Conservation (phyloP, 2,329 filamentous ascomycete genomes). For the Phaeoacremonium minimum region DNA sequence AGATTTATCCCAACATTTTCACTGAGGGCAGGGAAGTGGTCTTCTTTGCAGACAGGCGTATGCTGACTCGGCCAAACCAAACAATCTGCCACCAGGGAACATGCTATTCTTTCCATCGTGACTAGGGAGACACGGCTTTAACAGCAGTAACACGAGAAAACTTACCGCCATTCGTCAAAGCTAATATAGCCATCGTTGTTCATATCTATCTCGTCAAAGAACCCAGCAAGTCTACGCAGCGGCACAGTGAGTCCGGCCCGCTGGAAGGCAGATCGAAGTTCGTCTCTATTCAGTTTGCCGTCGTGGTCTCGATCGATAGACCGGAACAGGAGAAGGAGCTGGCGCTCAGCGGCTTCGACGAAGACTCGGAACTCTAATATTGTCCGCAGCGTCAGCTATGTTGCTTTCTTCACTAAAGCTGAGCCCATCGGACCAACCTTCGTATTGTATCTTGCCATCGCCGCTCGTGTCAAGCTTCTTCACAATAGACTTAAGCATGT, state of each 20-base stretch:
- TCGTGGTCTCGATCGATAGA: slow-evolving; percentile 83
- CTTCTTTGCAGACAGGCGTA: no score
- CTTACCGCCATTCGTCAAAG: slow-evolving; percentile 96
- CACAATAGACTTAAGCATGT: slow-evolving; percentile 77
- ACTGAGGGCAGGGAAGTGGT: no score
- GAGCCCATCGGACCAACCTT: slow-evolving; percentile 56
- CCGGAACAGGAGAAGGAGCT: slow-evolving; percentile 77
- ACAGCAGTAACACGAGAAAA: no score
- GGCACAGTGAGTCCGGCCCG: slow-evolving; percentile 76
- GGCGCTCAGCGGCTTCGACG: slow-evolving; percentile 79
- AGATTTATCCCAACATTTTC: no score
- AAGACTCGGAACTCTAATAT: slow-evolving; percentile 79
- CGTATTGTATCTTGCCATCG: slow-evolving; percentile 86
- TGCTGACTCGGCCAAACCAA: no score
- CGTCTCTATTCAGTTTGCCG: slow-evolving; percentile 80
- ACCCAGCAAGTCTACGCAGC: slow-evolving; percentile 70
- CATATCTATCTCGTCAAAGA: slow-evolving; percentile 85
- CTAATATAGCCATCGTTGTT: slow-evolving; percentile 85
- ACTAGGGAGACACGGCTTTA: no score
- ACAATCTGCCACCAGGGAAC: no score
- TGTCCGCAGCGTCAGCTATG: slow-evolving; percentile 7
- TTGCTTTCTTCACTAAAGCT: neutral
- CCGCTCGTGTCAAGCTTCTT: slow-evolving; percentile 76
- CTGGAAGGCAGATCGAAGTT: slow-evolving; percentile 75
- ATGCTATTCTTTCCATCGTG: no score